Evolutionary conservation across 345 rosid species (phyloP), one percentile per base, ranked within the genome.

Genomic region (Lepidium sativum): DNA sequence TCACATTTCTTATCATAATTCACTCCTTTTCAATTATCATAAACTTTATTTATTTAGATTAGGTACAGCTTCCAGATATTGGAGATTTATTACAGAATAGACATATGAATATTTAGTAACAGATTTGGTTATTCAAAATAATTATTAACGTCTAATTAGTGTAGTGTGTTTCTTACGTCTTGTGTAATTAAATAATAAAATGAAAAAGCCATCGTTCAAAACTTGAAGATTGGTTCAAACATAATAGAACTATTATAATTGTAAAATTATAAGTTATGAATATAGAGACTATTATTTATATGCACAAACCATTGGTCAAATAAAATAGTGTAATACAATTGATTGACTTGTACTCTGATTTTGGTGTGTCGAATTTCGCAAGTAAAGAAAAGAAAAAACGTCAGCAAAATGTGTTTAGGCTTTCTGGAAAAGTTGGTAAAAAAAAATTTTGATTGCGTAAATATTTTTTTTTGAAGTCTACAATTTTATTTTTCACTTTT

Each of bases 1-100:
- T 11, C 16, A 15, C 2, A 2, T 31, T 20, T 62, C 10, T 0
- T 16, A 16, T 41, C 50, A 31, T 41, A 20, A 47, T 27, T 48
- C 34, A 18, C 15, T 29, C 1, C 5, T 13, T 18, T 29, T 23
- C 29, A 47, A 11, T 20, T 10, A 39, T 33, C 7, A 61, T 38
- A 15, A 37, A 37, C 9, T 21, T 3, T 40, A 9, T 34, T 4
- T 55, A 55, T 35, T 55, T 6, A 4, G 8, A 55, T 34, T 43
- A 54, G 70, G 70, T 65, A 17, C 17, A 5, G 23, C 9, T 10
- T 69, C 61, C 60, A 16, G 74, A 53, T 61, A 33, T 13, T 53
- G 41, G 42, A 56, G 63, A 62, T 44, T 35, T n/a, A n/a, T 70
- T 62, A 6, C 57, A 41, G 23, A 54, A 52, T 60, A 23, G 9